Percentiles rank a stretch among this genome's conserved stretches.
These are phyloP conservation scores for Strigomonas culicis DNA, from an alignment of 208 protist species.

Conservation along the genomic window DNA sequence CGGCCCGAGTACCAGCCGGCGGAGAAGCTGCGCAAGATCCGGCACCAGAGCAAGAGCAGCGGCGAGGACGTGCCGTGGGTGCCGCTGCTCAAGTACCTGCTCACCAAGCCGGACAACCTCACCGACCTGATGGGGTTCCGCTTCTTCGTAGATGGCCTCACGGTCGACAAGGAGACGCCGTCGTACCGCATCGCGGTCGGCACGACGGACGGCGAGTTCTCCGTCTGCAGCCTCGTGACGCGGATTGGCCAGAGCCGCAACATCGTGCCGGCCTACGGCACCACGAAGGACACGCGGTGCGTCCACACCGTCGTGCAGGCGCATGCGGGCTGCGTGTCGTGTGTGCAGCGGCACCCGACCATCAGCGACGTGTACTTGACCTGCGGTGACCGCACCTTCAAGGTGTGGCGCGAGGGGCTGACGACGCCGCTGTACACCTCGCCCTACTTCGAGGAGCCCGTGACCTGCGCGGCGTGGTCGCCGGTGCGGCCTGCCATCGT, in stretches of 20 bases:
- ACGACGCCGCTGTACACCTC: constrained; percentile 73
- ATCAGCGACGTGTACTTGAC: constrained; percentile 89
- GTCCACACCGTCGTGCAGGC: constrained; percentile 50
- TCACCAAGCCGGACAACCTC: constrained; percentile 59
- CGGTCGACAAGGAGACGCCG: constrained; percentile 32
- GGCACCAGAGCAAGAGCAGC: constrained; percentile 63
- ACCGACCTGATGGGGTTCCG: constrained; percentile 77
- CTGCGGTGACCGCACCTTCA: constrained; percentile 82
- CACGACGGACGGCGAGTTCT: constrained; percentile 73
- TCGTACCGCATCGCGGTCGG: constrained; percentile 63
- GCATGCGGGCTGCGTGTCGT: constrained; percentile 73
- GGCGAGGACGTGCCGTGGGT: constrained; percentile 78
- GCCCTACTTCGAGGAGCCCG: constrained; percentile 35
- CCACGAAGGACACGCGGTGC: constrained; percentile 61
- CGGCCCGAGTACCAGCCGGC: constrained; percentile 78
- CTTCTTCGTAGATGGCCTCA: constrained; percentile 71
- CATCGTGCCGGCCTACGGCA: constrained; percentile 41
- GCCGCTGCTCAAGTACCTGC: constrained; percentile 71
- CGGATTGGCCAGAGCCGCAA: constrained; percentile 47
- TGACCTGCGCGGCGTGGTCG: constrained; percentile 86
- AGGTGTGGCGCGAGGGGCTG: constrained; percentile 85
- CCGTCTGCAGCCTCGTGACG: constrained; percentile 53
- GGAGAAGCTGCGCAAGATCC: constrained; percentile 90
- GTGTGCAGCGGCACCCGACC: constrained; percentile 76
- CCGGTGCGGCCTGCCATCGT: constrained; percentile 74